These are phyloP conservation scores for Termitomyces sp. DNA, from an alignment of 768 basidiomycete genomes.

Conservation along the genomic window DNA sequence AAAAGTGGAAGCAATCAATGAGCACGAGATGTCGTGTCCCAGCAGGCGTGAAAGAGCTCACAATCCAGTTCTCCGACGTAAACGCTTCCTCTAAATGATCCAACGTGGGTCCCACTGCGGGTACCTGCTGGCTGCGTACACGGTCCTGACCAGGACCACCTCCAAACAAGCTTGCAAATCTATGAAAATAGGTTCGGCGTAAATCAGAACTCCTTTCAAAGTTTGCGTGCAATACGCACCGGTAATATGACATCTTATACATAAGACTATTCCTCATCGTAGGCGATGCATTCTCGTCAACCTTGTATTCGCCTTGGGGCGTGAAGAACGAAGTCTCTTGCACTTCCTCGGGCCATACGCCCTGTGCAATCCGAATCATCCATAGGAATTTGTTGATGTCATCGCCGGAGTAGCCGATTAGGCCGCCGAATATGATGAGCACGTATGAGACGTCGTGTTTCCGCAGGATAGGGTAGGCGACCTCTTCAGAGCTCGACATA, in stretches of 20 bases:
- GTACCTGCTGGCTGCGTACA: conserved; percentile 83
- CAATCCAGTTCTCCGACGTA: conserved; percentile 99
- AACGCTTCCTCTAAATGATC: conserved; percentile 97
- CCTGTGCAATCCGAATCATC: conserved; percentile 95
- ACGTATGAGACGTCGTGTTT: conserved; percentile 98
- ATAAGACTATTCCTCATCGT: conserved; percentile 95
- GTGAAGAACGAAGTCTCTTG: conserved; percentile 96
- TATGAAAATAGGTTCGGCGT: conserved; percentile 19
- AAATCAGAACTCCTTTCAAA: not conserved
- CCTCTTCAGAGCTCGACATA: conserved; percentile 91
- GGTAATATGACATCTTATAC: conserved; percentile 99
- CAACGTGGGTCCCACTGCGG: conserved; percentile 69
- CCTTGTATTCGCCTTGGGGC: conserved; percentile 83
- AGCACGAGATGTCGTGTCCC: not conserved
- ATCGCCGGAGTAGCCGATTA: conserved; percentile 96
- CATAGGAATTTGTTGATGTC: conserved; percentile 99
- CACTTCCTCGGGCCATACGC: conserved; percentile 97
- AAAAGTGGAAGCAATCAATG: conserved; percentile 4
- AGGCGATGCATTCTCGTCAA: conserved; percentile 79
- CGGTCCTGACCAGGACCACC: conserved; percentile 68
- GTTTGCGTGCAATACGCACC: conserved; percentile 34
- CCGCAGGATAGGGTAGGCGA: conserved; percentile 93
- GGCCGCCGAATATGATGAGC: conserved; percentile 93
- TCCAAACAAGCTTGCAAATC: conserved; percentile 87
- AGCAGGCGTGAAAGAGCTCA: conserved; percentile 29